Evolutionary conservation across 495 filamentous ascomycete species (phyloP), one percentile per base, ranked within the genome.

Genomic region (Aspergillus affinis): DNA sequence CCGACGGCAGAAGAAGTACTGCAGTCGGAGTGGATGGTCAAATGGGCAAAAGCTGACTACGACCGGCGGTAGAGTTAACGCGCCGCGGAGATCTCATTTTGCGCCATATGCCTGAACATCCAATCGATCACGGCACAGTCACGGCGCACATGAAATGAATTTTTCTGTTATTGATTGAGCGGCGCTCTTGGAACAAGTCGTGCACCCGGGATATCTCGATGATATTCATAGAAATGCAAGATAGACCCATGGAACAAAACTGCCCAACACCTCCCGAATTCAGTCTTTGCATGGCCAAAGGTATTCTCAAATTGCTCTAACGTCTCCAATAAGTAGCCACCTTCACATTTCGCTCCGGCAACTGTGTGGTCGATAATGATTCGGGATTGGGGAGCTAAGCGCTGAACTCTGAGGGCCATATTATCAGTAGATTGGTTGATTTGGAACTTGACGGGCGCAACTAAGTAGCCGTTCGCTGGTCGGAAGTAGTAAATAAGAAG

Each of bases 21-120:
- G 7, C 29, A 63, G 32, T 71, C 66, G 18, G 65, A 69, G 30
- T 73, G 71, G 67, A 73, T 69, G 64, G 61, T 66, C 0, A 65
- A 64, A 36, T 71, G 65, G 69, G 57, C 50, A 1, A 54, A 67
- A 27, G 66, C 65, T 36, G 65, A 70, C 9, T 67, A 44, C 41
- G 20, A 69, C 2, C 23, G 23, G 23, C 23, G 23, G 23, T 26
- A 26, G 23, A 26, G n/a, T n/a, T n/a, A n/a, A n/a, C n/a, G n/a
- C n/a, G n/a, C n/a, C n/a, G n/a, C n/a, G n/a, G n/a, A n/a, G n/a
- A n/a, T n/a, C n/a, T n/a, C n/a, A n/a, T n/a, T n/a, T n/a, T n/a
- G n/a, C n/a, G n/a, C n/a, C n/a, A n/a, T n/a, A n/a, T n/a, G n/a
- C n/a, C n/a, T n/a, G n/a, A n/a, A n/a, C n/a, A n/a, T n/a, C n/a